Evolutionary conservation across 2,329 filamentous ascomycete genomes (phyloP), one percentile per base, ranked within the genome.

Genomic region (Apiospora arundinis): DNA sequence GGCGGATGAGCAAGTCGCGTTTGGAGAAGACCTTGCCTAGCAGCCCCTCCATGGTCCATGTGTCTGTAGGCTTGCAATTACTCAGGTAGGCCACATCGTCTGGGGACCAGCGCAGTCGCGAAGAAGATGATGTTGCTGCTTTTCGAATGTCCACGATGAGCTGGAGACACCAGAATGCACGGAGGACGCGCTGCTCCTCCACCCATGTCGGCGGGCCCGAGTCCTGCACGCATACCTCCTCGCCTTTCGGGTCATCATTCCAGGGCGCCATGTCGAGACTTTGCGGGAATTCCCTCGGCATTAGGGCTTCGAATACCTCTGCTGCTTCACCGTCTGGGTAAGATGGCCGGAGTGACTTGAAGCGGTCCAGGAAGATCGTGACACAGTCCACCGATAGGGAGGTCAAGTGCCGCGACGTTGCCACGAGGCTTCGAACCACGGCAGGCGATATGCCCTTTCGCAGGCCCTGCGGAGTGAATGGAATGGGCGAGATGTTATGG

Each of bases 161-260:
- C 63, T 70, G 69, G 23, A 70, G 45, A 1, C 69, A 28, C 69
- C 69, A 70, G 25, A 70, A 67, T 28, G 69, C 60, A 9, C 69
- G 69, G 44, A 67, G 7, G 21, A 70, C 60, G 69, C 40, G 45
- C 46, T 70, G 69, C 25, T 67, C 69, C 63, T 70, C 69, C 40
- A 67, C 56, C 69, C 69, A 70, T 37, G 56, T 60, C 14, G 44
- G 18, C n/a, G 69, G 63, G 21, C 69, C 69, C 11, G 45, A 12
- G 32, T 67, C 28, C 25, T 46, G 60, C 32, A 67, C 25, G 63
- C 60, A 45, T 18, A 67, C 25, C 6, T 32, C 18, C 3, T 28
- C 44, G 45, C 45, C 37, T 25, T 8, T 5, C 28, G 45, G 69
- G 16, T 52, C 21, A 44, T 32, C 40, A 12, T 32, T 46, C 32